These are phyloP conservation scores for Aspergillus neoniger DNA, from an alignment of 2,329 filamentous ascomycete species.

Conservation along the genomic window DNA sequence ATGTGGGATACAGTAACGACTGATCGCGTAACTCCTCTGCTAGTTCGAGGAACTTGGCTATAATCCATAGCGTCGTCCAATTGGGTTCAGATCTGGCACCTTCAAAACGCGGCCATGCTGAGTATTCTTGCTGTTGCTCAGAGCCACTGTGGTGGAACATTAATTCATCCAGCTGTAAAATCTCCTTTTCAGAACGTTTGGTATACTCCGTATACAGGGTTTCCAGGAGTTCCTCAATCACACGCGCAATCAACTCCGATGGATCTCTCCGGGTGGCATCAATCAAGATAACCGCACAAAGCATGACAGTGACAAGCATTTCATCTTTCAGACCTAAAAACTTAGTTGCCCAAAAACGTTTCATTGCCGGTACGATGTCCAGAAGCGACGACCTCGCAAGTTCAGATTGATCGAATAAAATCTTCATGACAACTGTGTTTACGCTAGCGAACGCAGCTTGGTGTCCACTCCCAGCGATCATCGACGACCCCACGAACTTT, in stretches of 20 bases:
- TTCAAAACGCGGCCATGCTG: constrained; percentile 41
- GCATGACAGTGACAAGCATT: constrained; percentile 71
- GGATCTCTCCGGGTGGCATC: constrained; percentile 41
- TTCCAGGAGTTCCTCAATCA: constrained; percentile 67
- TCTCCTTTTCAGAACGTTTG: constrained; percentile 67
- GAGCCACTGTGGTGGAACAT: constrained; percentile 50
- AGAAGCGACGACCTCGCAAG: constrained; percentile 63
- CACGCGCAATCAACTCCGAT: constrained; percentile 43
- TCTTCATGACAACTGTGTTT: constrained; percentile 68
- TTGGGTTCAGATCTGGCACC: constrained; percentile 39
- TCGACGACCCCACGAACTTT: constrained; percentile 62
- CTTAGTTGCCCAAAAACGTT: constrained; percentile 75
- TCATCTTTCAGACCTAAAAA: constrained; percentile 70
- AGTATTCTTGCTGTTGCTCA: constrained; percentile 38
- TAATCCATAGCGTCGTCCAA: constrained; percentile 44
- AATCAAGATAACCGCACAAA: constrained; percentile 63
- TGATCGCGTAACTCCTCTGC: constrained; percentile 30
- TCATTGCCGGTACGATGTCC: constrained; percentile 69
- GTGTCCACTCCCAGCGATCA: constrained; percentile 65
- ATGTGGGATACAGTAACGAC: constrained; percentile 10
- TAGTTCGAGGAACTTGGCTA: constrained; percentile 44
- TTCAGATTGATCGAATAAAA: constrained; percentile 67
- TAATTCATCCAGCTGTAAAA: constrained; percentile 77
- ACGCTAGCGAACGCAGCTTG: constrained; percentile 74
- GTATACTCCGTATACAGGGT: constrained; percentile 77